Conservation (phyloP, 306 rosid genomes). For the Cercis canadensis region DNA sequence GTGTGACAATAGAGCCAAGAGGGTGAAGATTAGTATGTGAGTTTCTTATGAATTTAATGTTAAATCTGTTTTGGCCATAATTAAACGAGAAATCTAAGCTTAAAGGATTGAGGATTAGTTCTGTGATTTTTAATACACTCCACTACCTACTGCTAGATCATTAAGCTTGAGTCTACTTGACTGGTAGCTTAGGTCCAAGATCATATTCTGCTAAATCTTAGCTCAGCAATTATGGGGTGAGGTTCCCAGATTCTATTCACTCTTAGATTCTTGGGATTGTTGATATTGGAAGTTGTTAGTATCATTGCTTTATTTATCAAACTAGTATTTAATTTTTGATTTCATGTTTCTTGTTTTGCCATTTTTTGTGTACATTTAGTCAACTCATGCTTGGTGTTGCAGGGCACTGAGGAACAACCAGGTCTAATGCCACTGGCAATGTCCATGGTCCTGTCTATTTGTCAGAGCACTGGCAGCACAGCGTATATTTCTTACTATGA, state of each 20-base stretch:
- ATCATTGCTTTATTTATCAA: too few relatives aligned
- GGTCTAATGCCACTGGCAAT: constrained; percentile 84
- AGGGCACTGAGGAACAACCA: constrained; percentile 83
- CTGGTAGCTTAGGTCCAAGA: not conserved
- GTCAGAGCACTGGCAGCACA: constrained; percentile 58
- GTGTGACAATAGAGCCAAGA: constrained; percentile 5
- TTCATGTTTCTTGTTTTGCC: not conserved
- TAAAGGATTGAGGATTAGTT: not conserved
- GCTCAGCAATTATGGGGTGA: not conserved
- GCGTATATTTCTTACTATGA: constrained; percentile 86
- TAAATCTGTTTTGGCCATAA: too few relatives aligned
- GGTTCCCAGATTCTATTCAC: not conserved
- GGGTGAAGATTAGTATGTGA: not conserved
- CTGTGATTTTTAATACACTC: not conserved
- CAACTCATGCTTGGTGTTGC: constrained; percentile 41
- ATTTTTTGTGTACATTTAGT: constrained; percentile 4
- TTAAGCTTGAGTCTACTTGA: not conserved
- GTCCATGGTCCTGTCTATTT: constrained; percentile 63
- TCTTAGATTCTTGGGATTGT: not conserved
- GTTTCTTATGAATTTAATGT: too few relatives aligned
- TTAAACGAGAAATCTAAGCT: not conserved
- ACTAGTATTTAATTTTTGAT: not conserved
- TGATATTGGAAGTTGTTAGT: not conserved
- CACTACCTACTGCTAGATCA: not conserved
- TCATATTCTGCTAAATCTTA: not conserved